Evolutionary conservation across 208 protist species (phyloP), one percentile per base, ranked within the genome.

Genomic region (Leishmania amazonensis): DNA sequence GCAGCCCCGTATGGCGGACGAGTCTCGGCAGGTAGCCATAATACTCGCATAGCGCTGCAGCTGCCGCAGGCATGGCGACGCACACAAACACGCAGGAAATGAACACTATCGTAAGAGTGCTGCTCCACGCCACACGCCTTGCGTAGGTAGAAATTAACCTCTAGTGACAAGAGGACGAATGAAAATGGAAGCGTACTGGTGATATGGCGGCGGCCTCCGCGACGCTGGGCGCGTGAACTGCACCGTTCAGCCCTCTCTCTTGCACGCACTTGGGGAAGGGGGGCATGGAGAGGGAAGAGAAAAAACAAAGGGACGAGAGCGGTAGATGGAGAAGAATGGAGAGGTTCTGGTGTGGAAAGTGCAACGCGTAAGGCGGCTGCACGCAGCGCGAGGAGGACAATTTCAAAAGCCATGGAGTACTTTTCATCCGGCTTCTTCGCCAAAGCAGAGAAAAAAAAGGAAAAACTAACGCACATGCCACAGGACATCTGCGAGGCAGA

Each of bases 1-100:
- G 13, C 21, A 64, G n/a, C 1, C 78, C 65, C 7, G 83, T 31
- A 45, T 83, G 78, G 28, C 83, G 78, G 8, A 85, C 75, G 0
- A 90, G 75, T 31, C 72, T 83, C 35, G 85, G 85, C 57, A 91
- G 45, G 49, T 75, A 81, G 38, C 87, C 89, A 76, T 91, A 90
- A 57, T 90, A 93, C 64, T 91, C 87, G 68, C 89, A 90, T 9
- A 45, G 64, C 11, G 81, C 79, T 15, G 73, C 45, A 53, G 60
- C 47, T 42, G 47, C 60, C 24, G 47, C 38, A 72, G 62, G 3
- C 60, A 79, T 79, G 42, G 15, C 38, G 40, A 28, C 21, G 42
- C 24, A 71, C 11, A 9, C 3, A n/a, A 47, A 40, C 21, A 78
- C 54, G 8, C n/a, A 47, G 40, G 75, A 49, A 78, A 68, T 11